These are phyloP conservation scores for Psidium friedrichsthalianum DNA, from an alignment of 345 rosid genomes.

Conservation along the genomic window DNA sequence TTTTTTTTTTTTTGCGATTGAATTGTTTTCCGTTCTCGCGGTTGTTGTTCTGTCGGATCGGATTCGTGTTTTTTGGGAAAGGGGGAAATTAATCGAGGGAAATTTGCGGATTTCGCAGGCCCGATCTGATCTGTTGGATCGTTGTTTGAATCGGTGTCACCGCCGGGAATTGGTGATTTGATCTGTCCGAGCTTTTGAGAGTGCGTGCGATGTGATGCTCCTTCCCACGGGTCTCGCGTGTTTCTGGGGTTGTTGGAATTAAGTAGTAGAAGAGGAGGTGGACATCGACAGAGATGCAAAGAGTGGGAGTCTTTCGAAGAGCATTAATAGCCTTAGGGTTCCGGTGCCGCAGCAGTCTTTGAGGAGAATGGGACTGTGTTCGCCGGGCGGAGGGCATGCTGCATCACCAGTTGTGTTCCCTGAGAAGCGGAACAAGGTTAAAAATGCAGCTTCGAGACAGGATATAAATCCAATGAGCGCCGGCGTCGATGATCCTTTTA, in stretches of 20 bases:
- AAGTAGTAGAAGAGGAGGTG: not conserved
- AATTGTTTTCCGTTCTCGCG: not conserved
- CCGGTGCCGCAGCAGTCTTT: conserved; percentile 48
- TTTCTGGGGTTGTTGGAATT: not conserved
- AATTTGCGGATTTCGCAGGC: not conserved
- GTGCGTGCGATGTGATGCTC: not conserved
- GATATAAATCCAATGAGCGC: conserved; percentile 5
- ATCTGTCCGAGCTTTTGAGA: not conserved
- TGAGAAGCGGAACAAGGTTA: conserved; percentile 68
- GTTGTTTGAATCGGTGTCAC: not conserved
- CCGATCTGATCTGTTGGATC: not conserved
- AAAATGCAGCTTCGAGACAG: conserved; percentile 35
- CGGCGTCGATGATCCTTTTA: conserved; percentile 23
- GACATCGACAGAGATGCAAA: conserved; percentile 30
- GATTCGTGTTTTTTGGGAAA: not conserved
- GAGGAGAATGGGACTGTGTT: conserved; percentile 73
- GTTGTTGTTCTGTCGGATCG: not conserved
- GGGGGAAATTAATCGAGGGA: not conserved
- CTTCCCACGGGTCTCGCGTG: not conserved
- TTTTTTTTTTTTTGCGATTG: not conserved
- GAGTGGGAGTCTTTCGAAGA: conserved; percentile 23
- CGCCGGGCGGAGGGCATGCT: conserved; percentile 51
- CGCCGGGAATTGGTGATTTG: not conserved
- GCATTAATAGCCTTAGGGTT: conserved; percentile 12
- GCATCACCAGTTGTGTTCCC: conserved; percentile 86